phyloP scores from a whole-genome alignment of 1,284 basidiomycete species.

The Pseudozyma thailandica region DNA sequence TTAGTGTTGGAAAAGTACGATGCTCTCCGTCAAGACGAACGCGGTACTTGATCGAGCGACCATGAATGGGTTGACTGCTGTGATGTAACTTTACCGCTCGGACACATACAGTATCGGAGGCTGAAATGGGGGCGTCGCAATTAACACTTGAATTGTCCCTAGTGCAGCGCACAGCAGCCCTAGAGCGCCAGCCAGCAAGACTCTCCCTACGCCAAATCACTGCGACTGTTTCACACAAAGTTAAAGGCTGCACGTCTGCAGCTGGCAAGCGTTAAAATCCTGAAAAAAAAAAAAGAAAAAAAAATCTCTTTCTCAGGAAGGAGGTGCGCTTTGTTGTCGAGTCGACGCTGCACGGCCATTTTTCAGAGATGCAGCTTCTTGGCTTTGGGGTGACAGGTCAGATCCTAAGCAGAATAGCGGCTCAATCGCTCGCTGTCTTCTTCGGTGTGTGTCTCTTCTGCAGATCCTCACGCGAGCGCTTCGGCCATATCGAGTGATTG shows the following conservation, averaged over 20 bases:
- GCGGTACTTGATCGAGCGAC: no score
- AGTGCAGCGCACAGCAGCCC: no score
- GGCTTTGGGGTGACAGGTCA: background rate
- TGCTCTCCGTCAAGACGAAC: no score
- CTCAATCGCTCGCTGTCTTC: background rate
- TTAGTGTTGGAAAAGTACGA: no score
- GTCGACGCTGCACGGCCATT: slow-evolving; percentile 1
- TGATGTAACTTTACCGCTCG: background rate
- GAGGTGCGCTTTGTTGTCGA: background rate
- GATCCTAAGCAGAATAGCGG: background rate
- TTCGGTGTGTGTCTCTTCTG: background rate
- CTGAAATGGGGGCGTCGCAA: no score
- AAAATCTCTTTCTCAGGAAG: background rate
- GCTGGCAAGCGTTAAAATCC: slow-evolving; percentile 6
- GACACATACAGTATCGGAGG: no score
- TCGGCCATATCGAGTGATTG: background rate
- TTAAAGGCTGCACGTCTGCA: slow-evolving; percentile 15
- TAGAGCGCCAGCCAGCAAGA: no score
- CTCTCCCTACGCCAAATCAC: no score
- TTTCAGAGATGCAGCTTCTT: background rate
- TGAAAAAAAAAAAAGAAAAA: background rate
- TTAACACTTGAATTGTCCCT: no score
- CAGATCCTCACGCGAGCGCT: slow-evolving; percentile 1
- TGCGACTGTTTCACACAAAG: no score
- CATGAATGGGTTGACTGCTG: no score